Percentiles rank a stretch among this genome's conserved stretches.
phyloP scores from a whole-genome alignment of 2,329 filamentous ascomycete genomes.

The Epichloe scottii region DNA sequence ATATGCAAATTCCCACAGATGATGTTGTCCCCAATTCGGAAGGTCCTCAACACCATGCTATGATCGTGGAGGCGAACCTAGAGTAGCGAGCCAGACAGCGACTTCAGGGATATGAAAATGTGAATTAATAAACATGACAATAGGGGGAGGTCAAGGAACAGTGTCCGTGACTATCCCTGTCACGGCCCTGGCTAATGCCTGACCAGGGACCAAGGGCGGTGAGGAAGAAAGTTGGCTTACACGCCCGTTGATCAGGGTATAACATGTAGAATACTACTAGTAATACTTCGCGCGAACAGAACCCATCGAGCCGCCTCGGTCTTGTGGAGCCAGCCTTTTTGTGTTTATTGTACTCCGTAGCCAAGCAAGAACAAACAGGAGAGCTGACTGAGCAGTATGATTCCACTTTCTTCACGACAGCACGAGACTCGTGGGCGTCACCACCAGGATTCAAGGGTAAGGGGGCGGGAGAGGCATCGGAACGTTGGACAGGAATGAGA shows the following conservation, averaged over 20 bases:
- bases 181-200: background rate
- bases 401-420: too few relatives aligned
- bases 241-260: background rate
- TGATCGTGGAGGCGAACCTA: constrained; percentile 2
- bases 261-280: background rate
- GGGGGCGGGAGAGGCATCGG: too few relatives aligned
- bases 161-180: constrained; percentile 1
- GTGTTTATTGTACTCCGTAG: background rate
- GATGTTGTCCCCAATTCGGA: background rate
- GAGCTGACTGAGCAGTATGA: background rate
- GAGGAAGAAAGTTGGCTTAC: background rate
- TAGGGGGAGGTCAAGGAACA: background rate
- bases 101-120: background rate
- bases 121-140: background rate
- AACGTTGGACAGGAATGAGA: background rate
- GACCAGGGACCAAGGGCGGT: constrained; percentile 3
- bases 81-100: background rate
- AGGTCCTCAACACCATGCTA: background rate
- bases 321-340: background rate
- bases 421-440: too few relatives aligned
- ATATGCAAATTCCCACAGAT: background rate
- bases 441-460: too few relatives aligned
- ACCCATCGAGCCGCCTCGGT: background rate
- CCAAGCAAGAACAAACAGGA: background rate
- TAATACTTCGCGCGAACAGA: background rate